phyloP scores from a whole-genome alignment of 164 flowering plant species.

The Brasenia schreberi region DNA sequence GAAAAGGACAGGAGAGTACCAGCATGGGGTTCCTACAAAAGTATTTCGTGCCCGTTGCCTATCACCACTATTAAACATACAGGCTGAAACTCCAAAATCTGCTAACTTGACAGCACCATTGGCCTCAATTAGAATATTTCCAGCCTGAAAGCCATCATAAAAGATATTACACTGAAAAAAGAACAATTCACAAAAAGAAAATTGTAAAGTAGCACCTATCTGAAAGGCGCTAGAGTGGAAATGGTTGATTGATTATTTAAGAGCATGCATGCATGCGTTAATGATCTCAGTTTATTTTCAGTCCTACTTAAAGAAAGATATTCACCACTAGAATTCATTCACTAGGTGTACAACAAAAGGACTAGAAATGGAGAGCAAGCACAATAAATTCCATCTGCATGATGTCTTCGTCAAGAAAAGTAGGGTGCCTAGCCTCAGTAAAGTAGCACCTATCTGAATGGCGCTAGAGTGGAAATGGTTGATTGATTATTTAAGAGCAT shows the following conservation, averaged over 20 bases:
- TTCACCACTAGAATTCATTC: too few species aligned
- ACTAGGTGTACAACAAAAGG: too few species aligned
- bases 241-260: neutral
- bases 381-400: too few species aligned
- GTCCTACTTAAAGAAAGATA: too few species aligned
- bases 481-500: neutral
- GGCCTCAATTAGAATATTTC: constrained; percentile 73
- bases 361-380: too few species aligned
- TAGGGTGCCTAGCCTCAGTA: too few species aligned
- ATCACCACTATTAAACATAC: constrained; percentile 94
- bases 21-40: constrained; percentile 99
- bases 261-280: neutral
- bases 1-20: constrained; percentile 24
- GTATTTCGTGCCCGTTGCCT: constrained; percentile 88
- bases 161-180: neutral
- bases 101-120: constrained; percentile 80
- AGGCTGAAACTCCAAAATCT: constrained; percentile 94
- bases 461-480: neutral
- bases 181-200: too few species aligned
- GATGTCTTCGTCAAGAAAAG: too few species aligned
- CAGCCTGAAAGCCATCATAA: constrained; percentile 43
- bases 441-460: too few species aligned
- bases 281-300: too few species aligned
- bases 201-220: too few species aligned
- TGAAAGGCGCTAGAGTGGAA: neutral